Base-by-base conservation (phyloP, 2,329 filamentous ascomycete genomes). In the Fusarium sp. region DNA sequence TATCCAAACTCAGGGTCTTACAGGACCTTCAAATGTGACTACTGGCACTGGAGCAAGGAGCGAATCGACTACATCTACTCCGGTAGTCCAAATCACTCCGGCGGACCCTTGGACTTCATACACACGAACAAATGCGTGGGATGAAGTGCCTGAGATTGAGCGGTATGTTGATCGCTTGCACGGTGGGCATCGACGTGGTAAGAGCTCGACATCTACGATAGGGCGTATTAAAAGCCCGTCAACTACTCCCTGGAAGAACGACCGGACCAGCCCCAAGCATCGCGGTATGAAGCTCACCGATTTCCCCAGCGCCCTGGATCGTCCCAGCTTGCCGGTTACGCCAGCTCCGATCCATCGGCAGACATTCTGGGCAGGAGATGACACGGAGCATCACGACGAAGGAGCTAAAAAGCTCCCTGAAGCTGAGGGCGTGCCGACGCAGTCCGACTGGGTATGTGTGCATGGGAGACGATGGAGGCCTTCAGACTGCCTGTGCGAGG, bases 391-490 rank as follows among this genome's bases (percentile, higher is more conserved):
- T 53, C 75, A 73, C 63, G 80, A 80, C 25, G 85, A 85, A 53
- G 80, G 86, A 46, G 77, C 80, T 63, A 83, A 82, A 62, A 81
- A 83, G 71, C 81, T 97, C 67, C 92, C 92, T 61, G 81, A 81
- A 65, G 93, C 93, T 45, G 86, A 91, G 74, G 93, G 92, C 47
- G 93, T 97, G 64, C 93, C 93, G 61, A 83, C 87, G 76, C 93
- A 97, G 83, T 85, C 87, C 74, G 92, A 97, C 77, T 97, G 94
- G 94, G 93, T 97, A 92, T 90, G 92, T 92, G 83, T 83, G 78
- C 83, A 85, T 73, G 83, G 83, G 62, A 75, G 74, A 62, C 70
- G 72, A 65, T 85, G 81, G 79, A 73, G 69, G 59, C 79, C 79
- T 61, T 75, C 77, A 71, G 82, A 84, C 75, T 85, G 83, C 76